Conservation (phyloP, 2,329 filamentous ascomycete species). For the Ophiosphaerella korrae region DNA sequence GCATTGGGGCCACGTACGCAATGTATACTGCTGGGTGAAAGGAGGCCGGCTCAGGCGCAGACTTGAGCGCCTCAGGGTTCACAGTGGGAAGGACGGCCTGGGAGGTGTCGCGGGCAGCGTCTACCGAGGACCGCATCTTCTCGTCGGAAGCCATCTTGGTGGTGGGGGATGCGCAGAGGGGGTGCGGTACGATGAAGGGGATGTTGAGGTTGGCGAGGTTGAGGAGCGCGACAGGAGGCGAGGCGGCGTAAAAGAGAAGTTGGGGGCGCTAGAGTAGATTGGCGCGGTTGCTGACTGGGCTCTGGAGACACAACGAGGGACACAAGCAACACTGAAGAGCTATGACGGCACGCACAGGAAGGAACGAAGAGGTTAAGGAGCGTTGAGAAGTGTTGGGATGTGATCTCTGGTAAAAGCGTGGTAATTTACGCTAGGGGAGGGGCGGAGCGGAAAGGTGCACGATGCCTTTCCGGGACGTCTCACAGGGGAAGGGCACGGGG, state of each 20-base stretch:
- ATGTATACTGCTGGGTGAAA: slow-evolving; percentile 89
- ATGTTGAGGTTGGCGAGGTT: background rate
- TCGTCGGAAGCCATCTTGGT: slow-evolving; percentile 66
- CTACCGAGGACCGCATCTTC: slow-evolving; percentile 83
- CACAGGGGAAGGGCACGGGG: slow-evolving; percentile 22
- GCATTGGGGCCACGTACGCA: slow-evolving; percentile 59
- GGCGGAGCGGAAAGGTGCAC: slow-evolving; percentile 37
- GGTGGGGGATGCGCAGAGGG: slow-evolving; percentile 19
- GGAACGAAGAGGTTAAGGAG: slow-evolving; percentile 28
- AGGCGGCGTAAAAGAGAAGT: slow-evolving; percentile 21
- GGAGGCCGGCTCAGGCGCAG: slow-evolving; percentile 60
- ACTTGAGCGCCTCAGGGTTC: slow-evolving; percentile 76
- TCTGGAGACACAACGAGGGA: slow-evolving; percentile 24
- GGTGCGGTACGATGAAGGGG: background rate
- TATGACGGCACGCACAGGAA: slow-evolving; percentile 29
- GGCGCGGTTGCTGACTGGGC: slow-evolving; percentile 30
- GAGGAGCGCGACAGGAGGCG: slow-evolving; percentile 10
- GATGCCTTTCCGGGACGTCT: slow-evolving; percentile 17
- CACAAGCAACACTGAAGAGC: slow-evolving; percentile 33
- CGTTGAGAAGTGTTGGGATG: slow-evolving; percentile 29
- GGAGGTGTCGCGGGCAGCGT: slow-evolving; percentile 67
- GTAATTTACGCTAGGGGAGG: slow-evolving; percentile 37
- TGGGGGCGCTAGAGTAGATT: slow-evolving; percentile 20
- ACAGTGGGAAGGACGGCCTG: slow-evolving; percentile 75
- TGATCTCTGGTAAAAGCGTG: slow-evolving; percentile 25